A percentile compares a stretch with the other conserved stretches of the same genome.
These are phyloP conservation scores for Leptodermis oblonga DNA, from an alignment of 257 asterid species.

Conservation along the genomic window DNA sequence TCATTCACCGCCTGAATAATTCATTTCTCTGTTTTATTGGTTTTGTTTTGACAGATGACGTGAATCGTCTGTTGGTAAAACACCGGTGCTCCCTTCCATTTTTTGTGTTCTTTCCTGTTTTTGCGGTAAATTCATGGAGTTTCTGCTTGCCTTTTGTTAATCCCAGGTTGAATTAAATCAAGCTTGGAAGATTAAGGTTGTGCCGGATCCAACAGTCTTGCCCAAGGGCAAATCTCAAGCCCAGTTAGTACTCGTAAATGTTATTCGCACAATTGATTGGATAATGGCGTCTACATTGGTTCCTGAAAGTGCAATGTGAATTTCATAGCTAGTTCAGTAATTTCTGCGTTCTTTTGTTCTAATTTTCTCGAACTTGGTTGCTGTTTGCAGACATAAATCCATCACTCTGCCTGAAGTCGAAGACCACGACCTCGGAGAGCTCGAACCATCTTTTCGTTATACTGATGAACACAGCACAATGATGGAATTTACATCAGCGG, in stretches of 20 bases:
- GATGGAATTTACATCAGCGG: slow-evolving; percentile 59
- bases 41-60: too few species aligned
- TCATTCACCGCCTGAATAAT: not conserved
- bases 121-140: not conserved
- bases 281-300: too few species aligned
- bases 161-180: slow-evolving; percentile 77
- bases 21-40: not conserved
- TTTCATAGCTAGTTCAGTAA: not conserved
- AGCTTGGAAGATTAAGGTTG: slow-evolving; percentile 79
- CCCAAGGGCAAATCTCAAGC: slow-evolving; percentile 72
- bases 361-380: slow-evolving; percentile 8
- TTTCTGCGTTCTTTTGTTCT: too few species aligned
- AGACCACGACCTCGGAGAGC: slow-evolving; percentile 56
- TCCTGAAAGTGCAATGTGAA: too few species aligned
- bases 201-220: slow-evolving; percentile 61
- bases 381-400: slow-evolving; percentile 47
- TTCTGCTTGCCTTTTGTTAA: not conserved
- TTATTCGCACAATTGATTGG: too few species aligned
- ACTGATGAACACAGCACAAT: slow-evolving; percentile 34
- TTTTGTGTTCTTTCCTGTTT: slow-evolving; percentile 2
- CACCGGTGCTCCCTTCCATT: not conserved
- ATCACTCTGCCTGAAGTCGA: slow-evolving; percentile 56
- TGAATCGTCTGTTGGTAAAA: slow-evolving; percentile 78
- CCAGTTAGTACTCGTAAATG: slow-evolving; percentile 58
- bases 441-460: slow-evolving; percentile 43